These are phyloP conservation scores for Kitagawia praeruptora DNA, from an alignment of 129 eudicot species.

Conservation along the genomic window DNA sequence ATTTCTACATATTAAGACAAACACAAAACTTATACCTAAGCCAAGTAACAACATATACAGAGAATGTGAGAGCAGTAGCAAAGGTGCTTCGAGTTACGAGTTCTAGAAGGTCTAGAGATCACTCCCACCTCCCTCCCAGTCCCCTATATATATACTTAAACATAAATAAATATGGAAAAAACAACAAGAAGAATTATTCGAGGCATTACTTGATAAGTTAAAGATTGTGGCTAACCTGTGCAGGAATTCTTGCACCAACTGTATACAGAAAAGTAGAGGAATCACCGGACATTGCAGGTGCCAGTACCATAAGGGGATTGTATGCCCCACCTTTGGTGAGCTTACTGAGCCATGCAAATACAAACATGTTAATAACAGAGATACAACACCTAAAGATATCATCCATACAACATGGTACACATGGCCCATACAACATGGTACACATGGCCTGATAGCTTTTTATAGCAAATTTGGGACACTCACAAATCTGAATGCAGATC, in stretches of 20 bases:
- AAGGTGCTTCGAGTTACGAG: background rate
- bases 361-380: slow-evolving; percentile 53
- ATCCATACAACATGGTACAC: too few species aligned
- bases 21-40: too few species aligned
- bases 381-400: slow-evolving; percentile 35
- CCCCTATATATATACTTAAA: too few species aligned
- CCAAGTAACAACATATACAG: too few species aligned
- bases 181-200: background rate
- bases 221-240: slow-evolving; percentile 45
- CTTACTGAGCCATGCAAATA: slow-evolving; percentile 50
- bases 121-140: too few species aligned
- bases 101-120: background rate
- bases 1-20: too few species aligned
- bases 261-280: slow-evolving; percentile 45
- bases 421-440: background rate
- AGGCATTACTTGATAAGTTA: background rate
- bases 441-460: background rate
- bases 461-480: background rate
- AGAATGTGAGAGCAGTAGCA: background rate
- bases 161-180: background rate
- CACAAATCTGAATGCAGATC: slow-evolving; percentile 8
- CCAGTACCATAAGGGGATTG: slow-evolving; percentile 65
- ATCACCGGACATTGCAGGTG: slow-evolving; percentile 62
- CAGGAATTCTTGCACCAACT: slow-evolving; percentile 71
- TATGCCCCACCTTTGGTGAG: slow-evolving; percentile 60